phyloP scores from a whole-genome alignment of 202 grass and related monocot species.

The Digitaria exilis region DNA sequence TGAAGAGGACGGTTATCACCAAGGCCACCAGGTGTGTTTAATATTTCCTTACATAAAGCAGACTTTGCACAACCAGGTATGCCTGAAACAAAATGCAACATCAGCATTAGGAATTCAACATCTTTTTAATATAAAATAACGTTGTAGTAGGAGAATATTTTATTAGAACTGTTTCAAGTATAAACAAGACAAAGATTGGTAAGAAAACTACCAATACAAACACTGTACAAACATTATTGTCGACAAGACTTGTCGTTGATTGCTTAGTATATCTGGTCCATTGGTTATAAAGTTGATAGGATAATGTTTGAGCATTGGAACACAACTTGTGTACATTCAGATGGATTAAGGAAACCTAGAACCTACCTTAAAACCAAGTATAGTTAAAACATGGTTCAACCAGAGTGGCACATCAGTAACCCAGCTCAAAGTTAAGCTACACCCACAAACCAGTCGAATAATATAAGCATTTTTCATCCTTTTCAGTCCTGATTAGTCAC shows the following conservation, averaged over 20 bases:
- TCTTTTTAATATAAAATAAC: background rate
- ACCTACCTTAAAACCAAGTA: background rate
- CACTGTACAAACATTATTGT: background rate
- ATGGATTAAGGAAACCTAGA: slow-evolving; percentile 6
- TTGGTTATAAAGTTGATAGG: too few species aligned
- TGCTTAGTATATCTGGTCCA: background rate
- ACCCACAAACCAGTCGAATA: background rate
- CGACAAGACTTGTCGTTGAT: too few species aligned
- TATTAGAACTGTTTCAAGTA: background rate
- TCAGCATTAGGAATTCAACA: background rate
- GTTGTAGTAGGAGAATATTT: background rate
- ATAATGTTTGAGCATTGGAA: too few species aligned
- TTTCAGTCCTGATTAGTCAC: slow-evolving; percentile 1
- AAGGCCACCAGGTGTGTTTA: slow-evolving; percentile 70
- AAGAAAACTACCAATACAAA: slow-evolving; percentile 20
- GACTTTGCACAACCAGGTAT: slow-evolving; percentile 99
- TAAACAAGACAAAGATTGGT: slow-evolving; percentile 3
- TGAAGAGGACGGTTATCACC: slow-evolving; percentile 89
- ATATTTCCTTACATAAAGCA: slow-evolving; percentile 93
- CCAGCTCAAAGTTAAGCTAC: background rate
- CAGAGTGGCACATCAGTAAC: background rate
- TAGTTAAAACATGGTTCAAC: background rate
- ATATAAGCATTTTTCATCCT: background rate
- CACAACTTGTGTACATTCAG: background rate
- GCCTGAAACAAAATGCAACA: slow-evolving; percentile 56